Base-by-base conservation (phyloP, 2,329 filamentous ascomycete species). In the Helminthosporium solani region DNA sequence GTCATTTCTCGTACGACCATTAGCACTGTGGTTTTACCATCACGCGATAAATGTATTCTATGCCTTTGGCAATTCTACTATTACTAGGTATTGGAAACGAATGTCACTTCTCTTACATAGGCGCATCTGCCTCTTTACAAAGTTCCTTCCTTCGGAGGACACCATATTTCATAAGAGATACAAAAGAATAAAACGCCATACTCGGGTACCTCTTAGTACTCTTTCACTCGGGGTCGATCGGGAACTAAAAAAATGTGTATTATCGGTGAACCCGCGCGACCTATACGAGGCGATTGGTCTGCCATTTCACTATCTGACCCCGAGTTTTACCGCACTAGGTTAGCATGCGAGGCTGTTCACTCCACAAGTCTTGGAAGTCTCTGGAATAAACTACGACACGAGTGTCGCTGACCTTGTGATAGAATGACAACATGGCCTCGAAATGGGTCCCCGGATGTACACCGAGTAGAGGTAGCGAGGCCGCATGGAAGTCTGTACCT, bases 231-330 rank as follows among this genome's bases (percentile, higher is more conserved):
- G 40, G 34, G 21, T 28, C 20, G 40, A 16, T 43, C 42, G 41
- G 37, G 37, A 30, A 44, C 33, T 30, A 35, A 35, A 21, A 18
- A 15, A 30, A n/a, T n/a, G n/a, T n/a, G n/a, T n/a, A n/a, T n/a
- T n/a, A n/a, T n/a, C n/a, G n/a, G n/a, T n/a, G 35, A 49, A 44
- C 46, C 37, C 44, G 14, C 15, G 6, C 28, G 21, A 44, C 46
- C 37, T 44, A 9, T 12, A 8, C 28, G 21, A n/a, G 14, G 25
- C 11, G 16, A 19, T 37, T n/a, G 19, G 18, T 21, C 20, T 18
- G 12, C 18, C 9, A n/a, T 21, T 37, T 21, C 34, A n/a, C 6
- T 5, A 37, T 23, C 34, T 37, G 34, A 37, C 18, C 12, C 34
- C 34, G 18, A 12, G 12, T 18, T n/a, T 37, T 23, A 16, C 34